Evolutionary conservation across 1,284 basidiomycete genomes (phyloP), one percentile per base, ranked within the genome.

Genomic region (Microbotryum violaceum): DNA sequence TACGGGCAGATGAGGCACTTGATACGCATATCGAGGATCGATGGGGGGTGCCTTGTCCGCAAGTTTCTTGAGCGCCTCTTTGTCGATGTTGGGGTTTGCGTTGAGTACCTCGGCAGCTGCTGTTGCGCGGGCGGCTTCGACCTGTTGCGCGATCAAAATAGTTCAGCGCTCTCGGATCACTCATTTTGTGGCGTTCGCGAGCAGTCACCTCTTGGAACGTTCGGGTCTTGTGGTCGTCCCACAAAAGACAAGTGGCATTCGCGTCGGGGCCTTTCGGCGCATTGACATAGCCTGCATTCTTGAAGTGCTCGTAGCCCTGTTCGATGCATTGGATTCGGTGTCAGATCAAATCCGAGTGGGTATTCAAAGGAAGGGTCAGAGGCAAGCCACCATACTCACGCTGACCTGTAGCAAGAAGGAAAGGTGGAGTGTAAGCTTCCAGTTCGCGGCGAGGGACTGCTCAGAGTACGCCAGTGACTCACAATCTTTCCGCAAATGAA

Each of bases 261-360:
- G 51, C 9, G 16, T 59, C 58, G 16, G n/a, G 16, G 2, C 62
- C 62, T 0, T 14, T 31, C 6, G 65, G 65, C 0, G 53, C 42
- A 46, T 59, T 60, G 21, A 56, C 25, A 4, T 37, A 44, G 4
- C 62, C 64, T 7, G 65, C 52, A 44, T 65, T 65, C 4, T 5
- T 18, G 53, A 72, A 70, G 57, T 72, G 70, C 16, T 49, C 42
- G 60, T 70, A 72, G 31, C 45, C 68, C 27, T 49, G 42, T 49
- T n/a, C 5, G 58, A 58, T 54, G 56, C 52, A 46, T 20, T 16
- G 6, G 47, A 52, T 21, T 58, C 61, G 56, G 56, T 25, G 31
- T 47, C 57, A 57, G 44, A 46, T 50, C 45, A 29, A n/a, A 44
- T 20, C 18, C 48, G 49, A 52, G 21, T 45, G 8, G 16, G 14